Base-by-base conservation (phyloP, 1,284 basidiomycete genomes). In the Cutaneotrichosporon dermatis region DNA sequence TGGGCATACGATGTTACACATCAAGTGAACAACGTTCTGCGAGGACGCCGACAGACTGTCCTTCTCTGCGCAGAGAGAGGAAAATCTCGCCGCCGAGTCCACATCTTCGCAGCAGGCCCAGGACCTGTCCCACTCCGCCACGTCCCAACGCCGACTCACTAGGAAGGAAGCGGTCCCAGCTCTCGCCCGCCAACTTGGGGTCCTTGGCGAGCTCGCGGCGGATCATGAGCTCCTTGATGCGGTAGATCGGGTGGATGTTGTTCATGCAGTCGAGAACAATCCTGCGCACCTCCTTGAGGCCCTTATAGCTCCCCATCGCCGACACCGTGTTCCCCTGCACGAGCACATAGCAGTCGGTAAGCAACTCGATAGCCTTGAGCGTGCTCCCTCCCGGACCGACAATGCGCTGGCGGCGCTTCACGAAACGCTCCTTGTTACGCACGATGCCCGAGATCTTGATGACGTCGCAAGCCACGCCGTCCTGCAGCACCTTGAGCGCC, bases 221-320 rank as follows among this genome's bases (percentile, higher is more conserved):
- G 72, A 99, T 95, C 96, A 99, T 99, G 51, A 99, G 84, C 79
- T 99, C 96, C 90, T 99, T 99, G 80, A 99, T 99, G 67, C 94
- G 88, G 76, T 99, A 99, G 73, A 99, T 99, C 3, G 96, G 96
- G 73, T 99, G 96, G 54, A 99, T 89, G 74, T 99, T 99, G 80
- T 91, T 95, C 92, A 99, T 96, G 80, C 96, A 99, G 76, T 99
- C 96, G 54, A 98, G 79, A 35, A 99, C 86, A 68, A 99, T 97
- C 60, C 94, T 79, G 58, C 96, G 84, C 4, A 99, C 95, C 76
- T 98, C 94, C 76, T 98, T 99, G 43, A 99, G 80, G 0, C 89
- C 88, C 75, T 95, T 97, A 80, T 89, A 92, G 0, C 89, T 87
- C 2, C 96, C 96, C 94, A 99, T 99, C 3, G 92, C 92, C 49